Evolutionary conservation across 1,284 basidiomycete species (phyloP).

Genomic region (Fomes fomentarius): DNA sequence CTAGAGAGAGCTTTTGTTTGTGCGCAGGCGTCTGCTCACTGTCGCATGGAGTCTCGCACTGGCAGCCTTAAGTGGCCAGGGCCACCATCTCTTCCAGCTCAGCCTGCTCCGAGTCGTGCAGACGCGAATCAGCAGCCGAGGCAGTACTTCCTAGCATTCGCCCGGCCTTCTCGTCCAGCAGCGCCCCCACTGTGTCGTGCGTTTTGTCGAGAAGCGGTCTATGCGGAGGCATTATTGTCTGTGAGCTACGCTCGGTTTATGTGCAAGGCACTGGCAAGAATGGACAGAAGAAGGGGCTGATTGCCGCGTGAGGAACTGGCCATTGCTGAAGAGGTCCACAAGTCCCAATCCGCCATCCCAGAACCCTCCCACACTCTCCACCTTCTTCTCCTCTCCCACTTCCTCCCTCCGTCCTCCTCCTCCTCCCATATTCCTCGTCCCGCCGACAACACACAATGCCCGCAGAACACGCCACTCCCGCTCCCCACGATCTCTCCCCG

Average conservation of each 20-base stretch:
- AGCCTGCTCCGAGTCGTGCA: no score
- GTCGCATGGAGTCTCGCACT: no score
- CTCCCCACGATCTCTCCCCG: slow-evolving; percentile 27
- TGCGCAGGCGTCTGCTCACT: neutral
- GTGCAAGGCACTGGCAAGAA: no score
- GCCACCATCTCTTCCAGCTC: no score
- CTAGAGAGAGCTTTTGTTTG: neutral
- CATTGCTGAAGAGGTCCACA: slow-evolving; percentile 3
- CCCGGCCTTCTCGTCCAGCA: no score
- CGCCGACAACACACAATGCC: slow-evolving; percentile 31
- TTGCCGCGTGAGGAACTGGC: slow-evolving; percentile 17
- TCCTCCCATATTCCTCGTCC: slow-evolving; percentile 16
- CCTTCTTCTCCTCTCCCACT: slow-evolving; percentile 22
- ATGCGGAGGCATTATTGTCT: no score
- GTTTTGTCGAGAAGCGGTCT: no score
- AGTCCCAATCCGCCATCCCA: slow-evolving; percentile 2
- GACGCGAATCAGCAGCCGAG: no score
- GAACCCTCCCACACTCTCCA: slow-evolving; percentile 23
- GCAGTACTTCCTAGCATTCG: no score
- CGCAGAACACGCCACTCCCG: slow-evolving; percentile 34
- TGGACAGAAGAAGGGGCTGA: slow-evolving; percentile 14
- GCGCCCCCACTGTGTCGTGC: no score
- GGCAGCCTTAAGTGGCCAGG: no score
- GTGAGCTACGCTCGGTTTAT: no score
- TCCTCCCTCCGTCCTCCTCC: slow-evolving; percentile 15